phyloP scores from a whole-genome alignment of 352 stramenopile species.

The Phytophthora ohioensis region DNA sequence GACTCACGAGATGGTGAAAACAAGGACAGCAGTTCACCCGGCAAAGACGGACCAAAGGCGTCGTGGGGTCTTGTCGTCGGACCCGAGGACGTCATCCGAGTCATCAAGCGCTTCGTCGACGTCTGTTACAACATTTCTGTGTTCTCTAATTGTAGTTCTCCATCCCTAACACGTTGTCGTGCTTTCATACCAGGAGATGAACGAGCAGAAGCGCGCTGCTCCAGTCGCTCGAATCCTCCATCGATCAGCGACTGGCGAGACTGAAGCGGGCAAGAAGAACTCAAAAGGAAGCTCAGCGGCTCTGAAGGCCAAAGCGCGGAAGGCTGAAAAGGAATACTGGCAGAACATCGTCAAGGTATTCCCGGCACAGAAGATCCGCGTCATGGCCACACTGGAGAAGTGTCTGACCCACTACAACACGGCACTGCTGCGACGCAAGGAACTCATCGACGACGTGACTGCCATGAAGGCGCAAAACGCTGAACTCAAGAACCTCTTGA shows the following conservation, averaged over 20 bases:
- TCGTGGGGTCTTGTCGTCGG: constrained; percentile 76
- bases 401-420: constrained; percentile 85
- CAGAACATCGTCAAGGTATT: constrained; percentile 79
- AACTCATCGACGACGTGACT: constrained; percentile 83
- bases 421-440: constrained; percentile 79
- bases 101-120: constrained; percentile 91
- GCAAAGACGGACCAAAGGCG: constrained; percentile 18
- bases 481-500: constrained; percentile 91
- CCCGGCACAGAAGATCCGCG: constrained; percentile 63
- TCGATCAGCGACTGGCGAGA: constrained; percentile 34
- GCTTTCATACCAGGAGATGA: constrained; percentile 56
- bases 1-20: constrained; percentile 39
- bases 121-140: constrained; percentile 32
- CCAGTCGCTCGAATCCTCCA: constrained; percentile 60
- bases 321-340: constrained; percentile 85
- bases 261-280: constrained; percentile 31
- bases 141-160: not conserved
- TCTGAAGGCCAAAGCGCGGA: constrained; percentile 52
- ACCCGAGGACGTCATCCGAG: constrained; percentile 88
- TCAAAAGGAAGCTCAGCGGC: constrained; percentile 35
- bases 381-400: constrained; percentile 89
- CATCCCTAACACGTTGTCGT: not conserved
- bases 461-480: constrained; percentile 85
- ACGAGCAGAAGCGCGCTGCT: constrained; percentile 71
- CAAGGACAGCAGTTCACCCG: constrained; percentile 11